phyloP scores from a whole-genome alignment of 371 early-diverging fungal species.

The Mucor circinelloides region DNA sequence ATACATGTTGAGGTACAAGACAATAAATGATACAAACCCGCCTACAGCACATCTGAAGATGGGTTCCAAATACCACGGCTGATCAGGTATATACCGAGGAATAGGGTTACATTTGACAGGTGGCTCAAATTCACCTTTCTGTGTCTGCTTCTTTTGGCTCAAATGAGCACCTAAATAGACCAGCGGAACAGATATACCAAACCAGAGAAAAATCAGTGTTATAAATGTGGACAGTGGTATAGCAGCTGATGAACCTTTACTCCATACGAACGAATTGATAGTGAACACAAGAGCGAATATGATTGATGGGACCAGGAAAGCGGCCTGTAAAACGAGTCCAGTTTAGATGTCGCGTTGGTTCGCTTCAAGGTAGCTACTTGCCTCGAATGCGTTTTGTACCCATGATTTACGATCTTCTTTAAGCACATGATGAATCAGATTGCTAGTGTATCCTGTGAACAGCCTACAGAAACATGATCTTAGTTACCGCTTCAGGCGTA shows the following conservation, averaged over 20 bases:
- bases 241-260: background rate
- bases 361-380: background rate
- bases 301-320: background rate
- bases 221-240: background rate
- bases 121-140: background rate
- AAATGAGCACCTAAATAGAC: background rate
- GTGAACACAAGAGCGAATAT: background rate
- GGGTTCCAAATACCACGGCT: background rate
- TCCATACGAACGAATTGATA: background rate
- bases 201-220: background rate
- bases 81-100: background rate
- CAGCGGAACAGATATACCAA: background rate
- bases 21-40: background rate
- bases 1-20: background rate
- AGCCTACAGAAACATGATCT: background rate
- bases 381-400: background rate
- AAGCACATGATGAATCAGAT: background rate
- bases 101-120: background rate
- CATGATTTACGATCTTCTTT: background rate
- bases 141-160: background rate
- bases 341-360: background rate
- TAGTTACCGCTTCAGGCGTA: no score
- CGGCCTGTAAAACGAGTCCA: background rate
- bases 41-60: background rate
- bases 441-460: background rate